These are phyloP conservation scores for Fusarium acutatum DNA, from an alignment of 2,329 filamentous ascomycete species.

Conservation along the genomic window DNA sequence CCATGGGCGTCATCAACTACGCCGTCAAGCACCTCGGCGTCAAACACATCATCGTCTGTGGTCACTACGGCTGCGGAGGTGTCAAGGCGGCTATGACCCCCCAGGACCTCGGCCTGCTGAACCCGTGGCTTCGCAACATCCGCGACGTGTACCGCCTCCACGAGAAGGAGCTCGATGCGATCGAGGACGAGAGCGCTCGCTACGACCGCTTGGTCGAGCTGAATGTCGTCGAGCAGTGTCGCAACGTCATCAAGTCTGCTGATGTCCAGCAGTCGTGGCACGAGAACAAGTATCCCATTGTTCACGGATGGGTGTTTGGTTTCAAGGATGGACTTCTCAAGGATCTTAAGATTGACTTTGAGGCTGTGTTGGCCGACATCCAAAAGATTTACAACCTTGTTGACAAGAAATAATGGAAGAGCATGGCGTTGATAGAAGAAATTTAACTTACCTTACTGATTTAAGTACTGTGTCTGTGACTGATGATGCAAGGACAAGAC, in stretches of 20 bases:
- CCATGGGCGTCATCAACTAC: slow-evolving; percentile 85
- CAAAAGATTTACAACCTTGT: slow-evolving; percentile 72
- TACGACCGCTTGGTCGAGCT: slow-evolving; percentile 81
- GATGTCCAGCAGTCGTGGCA: slow-evolving; percentile 77
- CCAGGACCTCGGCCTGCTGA: slow-evolving; percentile 74
- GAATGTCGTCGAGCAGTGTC: slow-evolving; percentile 81
- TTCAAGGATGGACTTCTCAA: slow-evolving; percentile 73
- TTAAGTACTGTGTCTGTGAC: background rate
- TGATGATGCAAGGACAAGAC: background rate
- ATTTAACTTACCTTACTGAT: slow-evolving; percentile 3
- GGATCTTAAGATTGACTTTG: slow-evolving; percentile 70
- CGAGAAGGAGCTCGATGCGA: slow-evolving; percentile 73
- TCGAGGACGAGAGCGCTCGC: slow-evolving; percentile 66
- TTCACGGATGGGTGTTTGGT: slow-evolving; percentile 79
- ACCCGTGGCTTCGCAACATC: slow-evolving; percentile 79
- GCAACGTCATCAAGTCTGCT: slow-evolving; percentile 81
- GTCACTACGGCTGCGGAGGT: slow-evolving; percentile 81
- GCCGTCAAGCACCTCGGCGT: slow-evolving; percentile 82
- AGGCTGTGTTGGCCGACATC: slow-evolving; percentile 62
- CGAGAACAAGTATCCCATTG: slow-evolving; percentile 70
- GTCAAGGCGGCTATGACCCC: slow-evolving; percentile 79
- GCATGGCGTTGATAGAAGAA: slow-evolving; percentile 20
- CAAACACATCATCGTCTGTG: slow-evolving; percentile 83
- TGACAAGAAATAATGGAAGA: slow-evolving; percentile 40
- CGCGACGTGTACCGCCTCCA: slow-evolving; percentile 78